Conservation (phyloP, 768 basidiomycete species). For the Leccinum obscurum region DNA sequence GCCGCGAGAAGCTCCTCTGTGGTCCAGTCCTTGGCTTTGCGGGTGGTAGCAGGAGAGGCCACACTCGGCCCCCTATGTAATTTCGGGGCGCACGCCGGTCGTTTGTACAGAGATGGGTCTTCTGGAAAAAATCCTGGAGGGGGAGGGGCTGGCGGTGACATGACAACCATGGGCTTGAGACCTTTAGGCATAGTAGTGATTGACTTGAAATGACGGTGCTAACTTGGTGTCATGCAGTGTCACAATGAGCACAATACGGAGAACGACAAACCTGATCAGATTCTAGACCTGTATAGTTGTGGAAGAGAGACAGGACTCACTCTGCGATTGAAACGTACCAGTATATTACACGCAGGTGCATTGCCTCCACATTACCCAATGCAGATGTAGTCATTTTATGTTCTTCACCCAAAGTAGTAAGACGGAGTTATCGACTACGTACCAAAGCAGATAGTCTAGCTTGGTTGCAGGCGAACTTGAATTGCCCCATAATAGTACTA, state of each 20-base stretch:
- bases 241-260: too few species aligned
- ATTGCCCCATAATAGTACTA: too few species aligned
- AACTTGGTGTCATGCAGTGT: too few species aligned
- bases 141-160: neutral
- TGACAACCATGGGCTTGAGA: too few species aligned
- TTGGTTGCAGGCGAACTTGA: too few species aligned
- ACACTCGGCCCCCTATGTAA: neutral
- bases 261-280: too few species aligned
- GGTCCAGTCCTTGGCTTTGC: neutral
- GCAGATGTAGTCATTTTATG: neutral
- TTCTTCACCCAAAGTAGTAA: neutral
- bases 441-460: neutral
- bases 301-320: too few species aligned
- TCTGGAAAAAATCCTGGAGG: neutral
- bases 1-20: neutral
- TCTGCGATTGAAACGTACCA: neutral
- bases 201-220: too few species aligned
- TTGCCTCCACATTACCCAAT: neutral
- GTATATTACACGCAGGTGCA: neutral
- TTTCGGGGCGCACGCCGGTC: neutral
- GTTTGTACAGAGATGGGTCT: neutral
- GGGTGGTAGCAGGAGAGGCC: neutral
- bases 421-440: neutral
- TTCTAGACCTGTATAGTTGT: too few species aligned
- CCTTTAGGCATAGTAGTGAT: too few species aligned